phyloP scores from a whole-genome alignment of 148 eudicot species.

The Limonium bicolor region DNA sequence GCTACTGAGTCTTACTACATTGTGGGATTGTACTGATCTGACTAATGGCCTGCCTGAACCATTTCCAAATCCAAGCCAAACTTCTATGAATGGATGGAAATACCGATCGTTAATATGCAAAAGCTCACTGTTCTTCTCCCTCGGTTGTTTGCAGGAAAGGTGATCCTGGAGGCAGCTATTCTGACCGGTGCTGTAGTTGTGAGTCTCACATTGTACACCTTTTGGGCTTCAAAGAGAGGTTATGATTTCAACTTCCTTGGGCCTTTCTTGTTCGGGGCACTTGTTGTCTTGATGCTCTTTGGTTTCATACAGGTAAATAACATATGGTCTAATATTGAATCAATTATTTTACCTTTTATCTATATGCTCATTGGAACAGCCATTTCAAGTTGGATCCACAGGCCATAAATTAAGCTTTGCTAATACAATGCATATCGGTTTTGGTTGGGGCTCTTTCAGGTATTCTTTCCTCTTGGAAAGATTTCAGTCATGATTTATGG shows the following conservation, averaged over 20 bases:
- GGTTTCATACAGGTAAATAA: constrained; percentile 45
- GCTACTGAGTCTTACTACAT: too few species aligned
- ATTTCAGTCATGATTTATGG: constrained; percentile 43
- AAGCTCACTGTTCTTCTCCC: too few species aligned
- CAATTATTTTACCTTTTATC: too few species aligned
- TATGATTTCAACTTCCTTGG: constrained; percentile 62
- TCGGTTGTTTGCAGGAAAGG: constrained; percentile 30
- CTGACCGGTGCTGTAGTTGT: constrained; percentile 59
- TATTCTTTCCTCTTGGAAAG: constrained; percentile 49
- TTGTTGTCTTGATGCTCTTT: constrained; percentile 36
- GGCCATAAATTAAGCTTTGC: constrained; percentile 29
- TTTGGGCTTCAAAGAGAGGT: constrained; percentile 79
- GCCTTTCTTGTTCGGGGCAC: constrained; percentile 53
- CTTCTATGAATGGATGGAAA: too few species aligned
- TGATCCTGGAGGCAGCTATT: constrained; percentile 52
- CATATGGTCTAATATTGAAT: too few species aligned
- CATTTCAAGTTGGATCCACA: constrained; percentile 20
- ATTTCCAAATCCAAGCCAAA: too few species aligned
- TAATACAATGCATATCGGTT: constrained; percentile 10
- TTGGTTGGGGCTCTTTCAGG: constrained; percentile 32
- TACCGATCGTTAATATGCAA: too few species aligned
- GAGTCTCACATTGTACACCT: constrained; percentile 65
- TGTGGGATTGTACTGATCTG: too few species aligned
- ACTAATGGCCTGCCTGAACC: too few species aligned
- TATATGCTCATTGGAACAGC: constrained; percentile 16